Percentiles rank a stretch among this genome's conserved stretches.
These are phyloP conservation scores for Russula sp. DNA, from an alignment of 768 basidiomycete species.

Conservation along the genomic window DNA sequence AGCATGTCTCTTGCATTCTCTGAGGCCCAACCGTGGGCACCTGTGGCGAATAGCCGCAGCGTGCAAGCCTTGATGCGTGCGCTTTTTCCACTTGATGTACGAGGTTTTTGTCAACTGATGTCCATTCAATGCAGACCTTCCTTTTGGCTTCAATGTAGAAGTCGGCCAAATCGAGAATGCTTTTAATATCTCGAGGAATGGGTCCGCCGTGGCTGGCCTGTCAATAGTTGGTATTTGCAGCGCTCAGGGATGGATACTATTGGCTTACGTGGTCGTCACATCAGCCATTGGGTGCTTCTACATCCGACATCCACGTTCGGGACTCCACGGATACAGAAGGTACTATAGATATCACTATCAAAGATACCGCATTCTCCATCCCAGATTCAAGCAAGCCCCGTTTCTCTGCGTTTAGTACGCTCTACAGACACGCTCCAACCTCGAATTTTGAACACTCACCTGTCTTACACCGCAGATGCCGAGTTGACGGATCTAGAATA, in stretches of 20 bases:
- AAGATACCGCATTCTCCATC: slow-evolving; percentile 45
- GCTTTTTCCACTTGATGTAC: slow-evolving; percentile 18
- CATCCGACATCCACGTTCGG: slow-evolving; percentile 50
- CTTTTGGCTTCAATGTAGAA: slow-evolving; percentile 60
- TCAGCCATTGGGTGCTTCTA: slow-evolving; percentile 58
- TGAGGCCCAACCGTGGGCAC: slow-evolving; percentile 48
- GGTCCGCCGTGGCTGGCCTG: slow-evolving; percentile 48
- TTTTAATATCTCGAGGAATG: slow-evolving; percentile 55
- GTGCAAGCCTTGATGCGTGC: slow-evolving; percentile 53
- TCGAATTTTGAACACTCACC: neutral
- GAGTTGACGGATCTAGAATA: slow-evolving; percentile 46
- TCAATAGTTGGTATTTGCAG: slow-evolving; percentile 40
- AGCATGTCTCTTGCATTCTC: slow-evolving; percentile 53
- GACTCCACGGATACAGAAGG: slow-evolving; percentile 53
- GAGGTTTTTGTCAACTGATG: neutral
- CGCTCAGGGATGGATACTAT: neutral
- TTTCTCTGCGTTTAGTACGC: slow-evolving; percentile 58
- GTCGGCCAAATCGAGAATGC: slow-evolving; percentile 59
- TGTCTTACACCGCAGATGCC: slow-evolving; percentile 35
- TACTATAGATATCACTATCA: slow-evolving; percentile 57
- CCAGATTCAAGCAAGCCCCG: slow-evolving; percentile 42
- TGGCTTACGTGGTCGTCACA: neutral
- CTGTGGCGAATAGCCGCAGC: slow-evolving; percentile 49
- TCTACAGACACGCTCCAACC: neutral
- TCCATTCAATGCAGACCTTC: slow-evolving; percentile 43